phyloP scores from a whole-genome alignment of 164 flowering plant species.

The Vitis riparia region DNA sequence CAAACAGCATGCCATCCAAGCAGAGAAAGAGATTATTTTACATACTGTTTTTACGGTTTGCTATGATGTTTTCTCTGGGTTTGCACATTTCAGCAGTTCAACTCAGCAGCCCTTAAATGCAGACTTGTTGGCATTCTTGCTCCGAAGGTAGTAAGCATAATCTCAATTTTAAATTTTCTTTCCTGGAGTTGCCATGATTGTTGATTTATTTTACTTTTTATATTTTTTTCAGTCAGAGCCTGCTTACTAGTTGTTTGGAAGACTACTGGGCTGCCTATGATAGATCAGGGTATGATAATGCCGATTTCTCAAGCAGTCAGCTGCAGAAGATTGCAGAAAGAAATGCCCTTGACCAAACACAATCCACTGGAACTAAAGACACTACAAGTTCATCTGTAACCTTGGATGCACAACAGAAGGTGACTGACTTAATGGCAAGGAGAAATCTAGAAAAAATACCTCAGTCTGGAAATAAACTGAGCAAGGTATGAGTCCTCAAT shows the following conservation, averaged over 20 bases:
- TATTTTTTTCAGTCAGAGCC: slow-evolving; percentile 43
- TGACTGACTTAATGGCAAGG: slow-evolving; percentile 14
- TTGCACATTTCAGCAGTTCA: slow-evolving; percentile 51
- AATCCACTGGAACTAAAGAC: slow-evolving; percentile 11
- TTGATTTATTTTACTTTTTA: too few relatives aligned
- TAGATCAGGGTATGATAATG: slow-evolving; percentile 41
- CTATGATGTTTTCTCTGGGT: slow-evolving; percentile 60
- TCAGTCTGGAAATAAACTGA: slow-evolving; percentile 10
- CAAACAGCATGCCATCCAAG: slow-evolving; percentile 53
- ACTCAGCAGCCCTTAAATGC: slow-evolving; percentile 43
- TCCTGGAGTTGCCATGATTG: background rate
- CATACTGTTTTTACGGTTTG: slow-evolving; percentile 50
- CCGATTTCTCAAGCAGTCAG: slow-evolving; percentile 32
- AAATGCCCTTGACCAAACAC: slow-evolving; percentile 13
- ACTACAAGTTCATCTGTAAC: slow-evolving; percentile 9
- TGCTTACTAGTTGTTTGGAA: slow-evolving; percentile 51
- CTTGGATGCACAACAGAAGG: slow-evolving; percentile 14
- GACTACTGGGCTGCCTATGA: slow-evolving; percentile 63
- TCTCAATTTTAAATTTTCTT: background rate
- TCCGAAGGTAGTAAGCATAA: slow-evolving; percentile 38
- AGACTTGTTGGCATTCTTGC: slow-evolving; percentile 44
- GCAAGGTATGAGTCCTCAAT: slow-evolving; percentile 24
- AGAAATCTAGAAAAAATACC: slow-evolving; percentile 4
- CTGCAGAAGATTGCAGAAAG: slow-evolving; percentile 25
- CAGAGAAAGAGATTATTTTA: slow-evolving; percentile 62